These are phyloP conservation scores for Phyllosticta citriasiana DNA, from an alignment of 2,329 filamentous ascomycete species.

Conservation along the genomic window DNA sequence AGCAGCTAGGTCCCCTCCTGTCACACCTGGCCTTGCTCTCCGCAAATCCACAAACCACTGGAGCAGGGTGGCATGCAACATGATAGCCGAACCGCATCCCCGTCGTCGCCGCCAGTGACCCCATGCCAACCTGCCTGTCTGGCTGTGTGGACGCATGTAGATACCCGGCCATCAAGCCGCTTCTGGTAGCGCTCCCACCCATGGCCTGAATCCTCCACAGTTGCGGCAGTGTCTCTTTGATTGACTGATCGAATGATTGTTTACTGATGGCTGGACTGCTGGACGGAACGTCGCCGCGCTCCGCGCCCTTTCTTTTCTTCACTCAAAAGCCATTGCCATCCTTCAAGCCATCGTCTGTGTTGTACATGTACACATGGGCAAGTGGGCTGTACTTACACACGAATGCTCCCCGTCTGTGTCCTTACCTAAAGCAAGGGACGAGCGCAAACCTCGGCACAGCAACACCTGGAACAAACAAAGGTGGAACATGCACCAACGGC, in stretches of 20 bases:
- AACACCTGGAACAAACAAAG: neutral
- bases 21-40: neutral
- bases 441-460: neutral
- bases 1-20: neutral
- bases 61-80: neutral
- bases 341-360: neutral
- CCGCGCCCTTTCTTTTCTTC: neutral
- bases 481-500: neutral
- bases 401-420: no score
- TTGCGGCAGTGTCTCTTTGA: neutral
- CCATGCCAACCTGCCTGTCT: neutral
- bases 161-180: neutral
- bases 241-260: neutral
- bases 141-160: neutral
- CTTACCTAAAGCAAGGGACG: neutral
- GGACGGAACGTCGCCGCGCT: neutral
- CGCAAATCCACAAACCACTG: neutral
- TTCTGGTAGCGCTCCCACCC: neutral
- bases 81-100: neutral
- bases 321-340: neutral
- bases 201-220: neutral
- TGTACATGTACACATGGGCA: neutral
- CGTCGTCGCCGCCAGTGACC: neutral
- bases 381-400: no score
- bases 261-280: neutral